These are phyloP conservation scores for Moniliella sp. DNA, from an alignment of 1,284 basidiomycete genomes.

Conservation along the genomic window DNA sequence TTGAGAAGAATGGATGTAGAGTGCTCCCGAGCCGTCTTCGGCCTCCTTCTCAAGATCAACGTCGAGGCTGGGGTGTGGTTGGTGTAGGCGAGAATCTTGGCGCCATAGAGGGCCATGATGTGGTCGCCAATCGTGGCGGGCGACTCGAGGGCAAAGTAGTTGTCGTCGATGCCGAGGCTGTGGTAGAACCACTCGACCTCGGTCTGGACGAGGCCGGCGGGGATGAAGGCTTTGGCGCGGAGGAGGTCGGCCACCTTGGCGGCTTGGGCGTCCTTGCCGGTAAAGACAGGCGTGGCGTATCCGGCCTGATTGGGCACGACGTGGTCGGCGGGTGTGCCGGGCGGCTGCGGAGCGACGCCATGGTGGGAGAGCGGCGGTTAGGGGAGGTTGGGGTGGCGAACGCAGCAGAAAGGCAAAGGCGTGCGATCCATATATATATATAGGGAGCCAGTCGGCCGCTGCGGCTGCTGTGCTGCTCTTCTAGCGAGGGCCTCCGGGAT, in stretches of 20 bases:
- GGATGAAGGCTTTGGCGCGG: conserved; percentile 61
- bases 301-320: no score
- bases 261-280: conserved; percentile 38
- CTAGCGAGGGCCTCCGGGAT: no score
- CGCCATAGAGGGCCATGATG: conserved; percentile 60
- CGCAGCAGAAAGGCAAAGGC: no score
- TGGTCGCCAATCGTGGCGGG: conserved; percentile 31
- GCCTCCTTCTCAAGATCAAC: conserved; percentile 91
- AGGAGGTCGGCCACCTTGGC: conserved; percentile 36
- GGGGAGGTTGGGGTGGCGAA: not conserved
- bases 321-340: conserved; percentile 1
- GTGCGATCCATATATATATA: no score
- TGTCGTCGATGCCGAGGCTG: conserved; percentile 55
- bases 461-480: no score
- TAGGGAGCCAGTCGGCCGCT: no score
- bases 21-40: conserved; percentile 55
- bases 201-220: conserved; percentile 58
- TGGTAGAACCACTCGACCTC: conserved; percentile 93
- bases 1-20: conserved; percentile 70
- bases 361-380: not conserved
- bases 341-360: not conserved
- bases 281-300: conserved; percentile 28
- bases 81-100: conserved; percentile 79
- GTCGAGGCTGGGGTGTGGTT: conserved; percentile 61
- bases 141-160: conserved; percentile 46